Base-by-base conservation (phyloP, 2,329 filamentous ascomycete species). In the Arthrobotrys entomopaga region DNA sequence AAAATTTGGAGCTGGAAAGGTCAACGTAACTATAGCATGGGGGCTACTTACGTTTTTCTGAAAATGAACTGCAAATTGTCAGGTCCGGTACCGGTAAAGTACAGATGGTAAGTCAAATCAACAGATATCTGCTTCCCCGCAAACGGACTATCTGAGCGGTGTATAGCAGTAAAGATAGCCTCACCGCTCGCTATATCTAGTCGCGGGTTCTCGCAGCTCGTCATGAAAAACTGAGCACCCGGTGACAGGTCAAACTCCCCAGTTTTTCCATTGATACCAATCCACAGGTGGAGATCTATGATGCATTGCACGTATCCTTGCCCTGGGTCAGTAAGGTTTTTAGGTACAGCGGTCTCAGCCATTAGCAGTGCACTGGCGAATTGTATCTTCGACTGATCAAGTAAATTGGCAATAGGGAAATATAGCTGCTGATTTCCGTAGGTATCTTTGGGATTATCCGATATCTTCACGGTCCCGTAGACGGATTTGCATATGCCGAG, bases 1-100 rank as follows among this genome's bases (percentile, higher is more conserved):
- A 16, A 50, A 2, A 11, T 50, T 19, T 50, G 19, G 15, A 11
- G 6, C 19, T 22, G 3, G 7, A 29, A 29, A 29, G 26, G 3
- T 3, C 7, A 29, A 8, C 19, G 8, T 22, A 22, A 22, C 8
- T 50, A 16, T 50, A 11, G 10, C 4, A 19, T 10, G 26, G 26
- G 26, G 7, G 26, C 26, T 50, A 16, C 46, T 22, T 19, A 50
- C 46, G 46, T 50, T 50, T 50, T 50, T 16, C 46, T 16, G 19
- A 50, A 50, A 50, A 19, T 5, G 8, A 50, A 22, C 15, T 16
- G 40, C 40, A 43, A 3, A 16, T 43, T 43, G 3, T 50, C 3
- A 11, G 15, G n/a, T 3, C 19, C 19, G 15, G 46, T 50, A 11
- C n/a, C 19, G 19, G 46, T 50, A 19, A 19, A 19, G 16, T 11